Evolutionary conservation across 768 basidiomycete species (phyloP), one percentile per base, ranked within the genome.

Genomic region (Leccinum broughii): DNA sequence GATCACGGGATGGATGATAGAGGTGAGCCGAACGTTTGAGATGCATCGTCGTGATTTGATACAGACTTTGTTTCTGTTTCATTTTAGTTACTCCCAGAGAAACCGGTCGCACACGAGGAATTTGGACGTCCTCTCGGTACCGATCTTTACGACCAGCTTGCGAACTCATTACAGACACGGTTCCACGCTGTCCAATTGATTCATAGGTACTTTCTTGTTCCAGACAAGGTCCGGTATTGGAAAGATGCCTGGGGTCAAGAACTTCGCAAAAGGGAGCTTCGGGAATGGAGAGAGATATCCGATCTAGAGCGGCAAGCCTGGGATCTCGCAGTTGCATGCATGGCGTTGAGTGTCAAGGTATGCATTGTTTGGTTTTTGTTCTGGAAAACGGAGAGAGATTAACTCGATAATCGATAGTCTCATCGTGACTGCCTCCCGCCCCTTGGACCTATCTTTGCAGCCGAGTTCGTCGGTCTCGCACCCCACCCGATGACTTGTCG

Each of bases 181-280:
- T 89, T 88, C 63, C 87, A 89, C 58, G 87, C 87, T 0, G 83
- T 77, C 0, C 81, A 84, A 67, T 70, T 89, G 62, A 86, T 89
- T 62, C 71, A 79, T 24, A 78, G 85, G 20, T 89, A 85, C 60
- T 82, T 85, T 64, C 74, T 77, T 32, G 67, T 79, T 26, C 70
- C 83, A 1, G 44, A 56, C 0, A 66, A 68, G 59, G 62, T 46
- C 0, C 11, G 54, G 3, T 49, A 56, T 37, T 71, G 68, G 68
- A 56, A 34, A 48, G 58, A 51, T 13, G 15, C 11, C 6, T n/a
- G 39, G 56, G 10, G 48, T 32, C 6, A 34, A 32, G 64, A 64
- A 3, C 15, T 3, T 28, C 6, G 30, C 37, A 37, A 20, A n/a
- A 4, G 15, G n/a, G 59, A 62, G n/a, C 51, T 6, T 8, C 35